These are phyloP conservation scores for Suillus plorans DNA, from an alignment of 768 basidiomycete genomes.

Conservation along the genomic window DNA sequence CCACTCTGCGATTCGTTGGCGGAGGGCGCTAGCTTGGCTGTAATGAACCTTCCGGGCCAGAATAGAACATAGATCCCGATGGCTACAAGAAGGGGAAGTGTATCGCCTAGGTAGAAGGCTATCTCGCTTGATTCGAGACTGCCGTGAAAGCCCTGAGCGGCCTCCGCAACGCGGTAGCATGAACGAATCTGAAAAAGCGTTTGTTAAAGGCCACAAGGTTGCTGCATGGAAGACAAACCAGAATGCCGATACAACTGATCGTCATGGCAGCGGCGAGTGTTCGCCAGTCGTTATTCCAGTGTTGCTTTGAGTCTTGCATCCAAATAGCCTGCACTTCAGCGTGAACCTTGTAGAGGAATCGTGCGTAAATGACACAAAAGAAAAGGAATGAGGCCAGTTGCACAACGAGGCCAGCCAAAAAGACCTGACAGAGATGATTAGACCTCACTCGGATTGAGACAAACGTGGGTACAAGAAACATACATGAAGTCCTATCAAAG, in stretches of 20 bases:
- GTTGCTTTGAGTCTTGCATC: constrained; percentile 34
- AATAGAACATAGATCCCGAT: constrained; percentile 54
- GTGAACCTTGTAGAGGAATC: constrained; percentile 51
- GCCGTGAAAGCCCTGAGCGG: constrained; percentile 62
- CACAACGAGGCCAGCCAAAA: constrained; percentile 55
- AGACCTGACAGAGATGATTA: constrained; percentile 38
- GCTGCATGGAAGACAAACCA: constrained; percentile 41
- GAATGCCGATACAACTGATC: constrained; percentile 60
- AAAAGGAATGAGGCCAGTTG: constrained; percentile 53
- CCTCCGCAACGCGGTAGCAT: constrained; percentile 57
- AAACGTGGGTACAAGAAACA: constrained; percentile 14
- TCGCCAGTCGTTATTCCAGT: constrained; percentile 61
- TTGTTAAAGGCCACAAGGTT: neutral
- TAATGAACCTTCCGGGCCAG: constrained; percentile 65
- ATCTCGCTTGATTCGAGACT: constrained; percentile 55
- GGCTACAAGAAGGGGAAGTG: constrained; percentile 64
- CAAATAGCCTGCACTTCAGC: constrained; percentile 41
- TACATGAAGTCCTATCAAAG: constrained; percentile 37
- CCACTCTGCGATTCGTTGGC: neutral
- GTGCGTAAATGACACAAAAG: constrained; percentile 46
- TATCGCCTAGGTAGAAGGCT: constrained; percentile 68
- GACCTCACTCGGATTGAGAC: constrained; percentile 2
- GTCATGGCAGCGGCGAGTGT: constrained; percentile 48
- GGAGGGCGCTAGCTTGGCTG: neutral
- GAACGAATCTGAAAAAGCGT: constrained; percentile 54